phyloP scores from a whole-genome alignment of 108 stramenopile genomes.

The Cyclotella distinguenda region DNA sequence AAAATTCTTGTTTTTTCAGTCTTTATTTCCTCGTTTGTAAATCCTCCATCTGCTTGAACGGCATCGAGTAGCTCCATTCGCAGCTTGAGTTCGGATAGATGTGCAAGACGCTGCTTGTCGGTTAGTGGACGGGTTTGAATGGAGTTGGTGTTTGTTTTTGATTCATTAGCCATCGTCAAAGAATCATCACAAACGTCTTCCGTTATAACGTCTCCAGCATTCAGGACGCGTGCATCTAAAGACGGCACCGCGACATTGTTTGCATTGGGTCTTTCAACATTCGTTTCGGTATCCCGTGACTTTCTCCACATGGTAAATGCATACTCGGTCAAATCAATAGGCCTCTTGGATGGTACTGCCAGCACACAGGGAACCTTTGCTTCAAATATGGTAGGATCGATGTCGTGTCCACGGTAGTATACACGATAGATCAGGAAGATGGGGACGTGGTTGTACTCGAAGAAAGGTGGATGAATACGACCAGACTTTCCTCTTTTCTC shows the following conservation, averaged over 20 bases:
- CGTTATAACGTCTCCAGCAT: background rate
- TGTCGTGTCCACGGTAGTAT: slow-evolving; percentile 9
- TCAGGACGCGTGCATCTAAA: no score
- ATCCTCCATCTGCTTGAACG: background rate
- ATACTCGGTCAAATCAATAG: slow-evolving; percentile 5
- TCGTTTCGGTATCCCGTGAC: no score
- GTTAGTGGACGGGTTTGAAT: background rate
- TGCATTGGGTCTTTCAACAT: no score
- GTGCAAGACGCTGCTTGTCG: slow-evolving; percentile 4
- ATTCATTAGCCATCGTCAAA: no score
- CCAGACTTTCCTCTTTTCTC: slow-evolving; percentile 1
- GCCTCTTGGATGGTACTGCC: slow-evolving; percentile 3
- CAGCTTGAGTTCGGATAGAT: slow-evolving; percentile 11
- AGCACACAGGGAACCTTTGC: background rate
- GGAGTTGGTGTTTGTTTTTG: background rate
- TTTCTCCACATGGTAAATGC: slow-evolving; percentile 5
- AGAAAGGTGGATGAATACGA: background rate
- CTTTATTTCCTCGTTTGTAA: background rate
- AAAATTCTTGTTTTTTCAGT: slow-evolving; percentile 2
- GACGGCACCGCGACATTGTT: no score
- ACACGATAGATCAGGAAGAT: slow-evolving; percentile 21
- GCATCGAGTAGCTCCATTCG: slow-evolving; percentile 12
- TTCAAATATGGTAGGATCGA: slow-evolving; percentile 5
- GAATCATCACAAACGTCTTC: background rate
- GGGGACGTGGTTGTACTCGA: background rate